Percentiles rank a stretch among this genome's conserved stretches.
Evolutionary conservation across 169 alveolate genomes (phyloP).

Genomic region (Miamiensis avidus): DNA sequence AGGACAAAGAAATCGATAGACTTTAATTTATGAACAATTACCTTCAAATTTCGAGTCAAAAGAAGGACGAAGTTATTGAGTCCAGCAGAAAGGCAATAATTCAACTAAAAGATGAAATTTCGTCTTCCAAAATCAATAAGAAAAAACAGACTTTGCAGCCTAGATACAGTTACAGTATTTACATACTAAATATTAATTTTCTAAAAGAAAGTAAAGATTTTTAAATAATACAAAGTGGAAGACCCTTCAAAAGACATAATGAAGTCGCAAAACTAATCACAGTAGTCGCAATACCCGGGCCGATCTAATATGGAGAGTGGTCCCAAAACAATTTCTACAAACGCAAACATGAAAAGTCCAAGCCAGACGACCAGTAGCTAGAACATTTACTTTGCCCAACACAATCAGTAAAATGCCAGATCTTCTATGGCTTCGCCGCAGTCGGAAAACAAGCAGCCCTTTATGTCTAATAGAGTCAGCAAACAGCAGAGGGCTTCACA

Average conservation of each 20-base stretch:
- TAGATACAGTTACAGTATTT: no score
- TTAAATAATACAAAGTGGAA: not conserved
- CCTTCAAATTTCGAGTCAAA: slow-evolving; percentile 14
- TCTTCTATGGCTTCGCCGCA: no score
- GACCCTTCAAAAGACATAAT: not conserved
- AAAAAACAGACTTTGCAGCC: no score
- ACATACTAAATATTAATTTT: no score
- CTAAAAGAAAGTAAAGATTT: not conserved
- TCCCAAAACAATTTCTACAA: no score
- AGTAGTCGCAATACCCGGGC: not conserved
- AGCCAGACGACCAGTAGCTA: no score
- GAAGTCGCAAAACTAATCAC: not conserved
- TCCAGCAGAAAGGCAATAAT: slow-evolving; percentile 7
- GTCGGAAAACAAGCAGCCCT: not conserved
- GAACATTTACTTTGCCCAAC: no score
- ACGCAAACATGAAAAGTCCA: no score
- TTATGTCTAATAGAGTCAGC: not conserved
- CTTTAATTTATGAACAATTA: slow-evolving; percentile 18
- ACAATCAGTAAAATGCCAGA: no score
- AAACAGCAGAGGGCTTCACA: not conserved
- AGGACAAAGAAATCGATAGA: slow-evolving; percentile 25
- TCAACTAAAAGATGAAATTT: slow-evolving; percentile 12
- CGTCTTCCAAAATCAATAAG: not conserved
- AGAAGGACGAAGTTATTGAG: slow-evolving; percentile 21
- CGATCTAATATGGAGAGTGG: no score